These are phyloP conservation scores for Aspergillus ochraceus DNA, from an alignment of 2,329 filamentous ascomycete genomes.

Conservation along the genomic window DNA sequence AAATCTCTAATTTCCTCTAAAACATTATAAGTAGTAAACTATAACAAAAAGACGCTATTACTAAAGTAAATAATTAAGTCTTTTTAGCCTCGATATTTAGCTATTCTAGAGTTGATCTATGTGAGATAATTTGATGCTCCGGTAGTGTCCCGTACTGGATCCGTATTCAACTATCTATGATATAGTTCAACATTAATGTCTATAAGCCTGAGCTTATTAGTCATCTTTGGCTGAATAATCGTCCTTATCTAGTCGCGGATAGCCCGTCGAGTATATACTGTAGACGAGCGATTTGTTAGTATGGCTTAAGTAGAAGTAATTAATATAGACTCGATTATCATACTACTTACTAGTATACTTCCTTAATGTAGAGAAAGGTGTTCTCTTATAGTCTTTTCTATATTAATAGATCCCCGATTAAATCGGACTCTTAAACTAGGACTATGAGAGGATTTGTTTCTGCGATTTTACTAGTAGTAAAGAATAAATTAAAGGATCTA, in stretches of 20 bases:
- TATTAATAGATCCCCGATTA: not conserved
- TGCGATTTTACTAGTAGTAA: slow-evolving; percentile 1
- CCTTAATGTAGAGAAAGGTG: not conserved
- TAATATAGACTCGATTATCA: not conserved
- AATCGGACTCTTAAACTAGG: not conserved
- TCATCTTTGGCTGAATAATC: not conserved
- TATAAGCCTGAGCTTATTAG: not conserved
- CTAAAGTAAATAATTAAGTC: too few species aligned
- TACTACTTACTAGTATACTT: slow-evolving; percentile 5
- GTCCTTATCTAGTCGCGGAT: not conserved
- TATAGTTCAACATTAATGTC: not conserved
- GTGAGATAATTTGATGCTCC: slow-evolving; percentile 2
- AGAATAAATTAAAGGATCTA: not conserved
- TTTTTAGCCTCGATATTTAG: not conserved
- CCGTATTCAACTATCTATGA: not conserved
- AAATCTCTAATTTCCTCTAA: too few species aligned
- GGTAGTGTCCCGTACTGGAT: not conserved
- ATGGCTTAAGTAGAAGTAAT: not conserved
- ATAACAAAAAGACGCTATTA: too few species aligned
- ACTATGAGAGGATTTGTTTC: not conserved
- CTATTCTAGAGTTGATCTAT: slow-evolving; percentile 3
- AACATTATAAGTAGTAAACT: too few species aligned
- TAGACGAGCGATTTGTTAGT: not conserved
- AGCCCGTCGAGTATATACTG: not conserved
- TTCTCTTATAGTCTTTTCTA: not conserved